Conservation (phyloP, 192 early-diverging fungal genomes). For the Coemansia sp. region DNA sequence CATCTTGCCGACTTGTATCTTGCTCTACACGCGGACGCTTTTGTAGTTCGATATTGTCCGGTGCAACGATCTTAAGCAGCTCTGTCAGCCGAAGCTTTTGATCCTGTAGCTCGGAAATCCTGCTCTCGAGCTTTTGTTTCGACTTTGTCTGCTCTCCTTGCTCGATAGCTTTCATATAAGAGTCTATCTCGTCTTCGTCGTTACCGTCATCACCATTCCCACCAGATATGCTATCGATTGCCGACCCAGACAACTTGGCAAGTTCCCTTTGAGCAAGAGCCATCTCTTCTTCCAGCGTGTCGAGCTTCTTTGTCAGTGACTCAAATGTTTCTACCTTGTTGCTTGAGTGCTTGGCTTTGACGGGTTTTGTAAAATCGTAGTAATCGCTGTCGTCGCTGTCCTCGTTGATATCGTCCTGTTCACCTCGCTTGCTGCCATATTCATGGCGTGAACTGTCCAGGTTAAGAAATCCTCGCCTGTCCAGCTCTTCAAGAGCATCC, state of each 20-base stretch:
- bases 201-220: too few relatives aligned
- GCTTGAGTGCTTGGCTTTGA: constrained; percentile 23
- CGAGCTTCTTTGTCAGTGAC: constrained; percentile 50
- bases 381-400: constrained; percentile 60
- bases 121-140: constrained; percentile 37
- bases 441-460: background rate
- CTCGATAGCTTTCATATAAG: constrained; percentile 60
- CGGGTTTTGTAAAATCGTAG: constrained; percentile 56
- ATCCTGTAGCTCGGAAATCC: constrained; percentile 49
- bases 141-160: constrained; percentile 46
- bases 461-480: constrained; percentile 50
- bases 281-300: constrained; percentile 31
- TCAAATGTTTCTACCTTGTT: constrained; percentile 67
- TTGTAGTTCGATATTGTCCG: constrained; percentile 1
- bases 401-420: constrained; percentile 17
- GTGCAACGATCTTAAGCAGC: constrained; percentile 30
- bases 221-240: background rate
- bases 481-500: constrained; percentile 65
- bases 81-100: constrained; percentile 24
- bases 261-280: constrained; percentile 14
- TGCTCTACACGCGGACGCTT: too few relatives aligned
- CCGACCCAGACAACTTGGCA: background rate
- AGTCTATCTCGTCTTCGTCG: constrained; percentile 58
- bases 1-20: too few relatives aligned
- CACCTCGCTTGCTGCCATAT: too few relatives aligned